Percentiles rank a stretch among this genome's conserved stretches.
These are phyloP conservation scores for Vaccinium myrtillus DNA, from an alignment of 148 eudicot genomes.

Conservation along the genomic window DNA sequence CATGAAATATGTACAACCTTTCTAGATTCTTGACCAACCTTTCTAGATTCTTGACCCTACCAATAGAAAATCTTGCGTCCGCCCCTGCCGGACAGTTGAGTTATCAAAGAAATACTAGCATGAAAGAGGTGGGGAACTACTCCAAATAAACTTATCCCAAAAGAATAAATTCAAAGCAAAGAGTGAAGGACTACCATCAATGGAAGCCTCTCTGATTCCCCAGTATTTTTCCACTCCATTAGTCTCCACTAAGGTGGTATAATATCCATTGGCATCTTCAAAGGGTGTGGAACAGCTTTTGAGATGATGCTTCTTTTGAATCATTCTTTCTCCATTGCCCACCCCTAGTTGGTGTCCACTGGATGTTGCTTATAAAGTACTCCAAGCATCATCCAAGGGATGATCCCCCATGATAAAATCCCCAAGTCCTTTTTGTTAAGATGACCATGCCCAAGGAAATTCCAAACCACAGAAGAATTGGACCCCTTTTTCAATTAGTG, in stretches of 20 bases:
- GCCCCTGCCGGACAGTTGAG: too few relatives aligned
- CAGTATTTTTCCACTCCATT: slow-evolving; percentile 1
- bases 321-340: background rate
- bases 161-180: background rate
- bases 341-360: background rate
- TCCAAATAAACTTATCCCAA: background rate
- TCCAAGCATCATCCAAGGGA: background rate
- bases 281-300: background rate
- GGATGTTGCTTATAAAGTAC: background rate
- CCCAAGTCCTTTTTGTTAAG: background rate
- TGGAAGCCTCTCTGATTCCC: background rate
- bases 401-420: background rate
- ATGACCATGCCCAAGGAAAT: background rate
- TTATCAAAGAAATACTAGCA: background rate
- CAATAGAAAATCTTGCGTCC: too few relatives aligned
- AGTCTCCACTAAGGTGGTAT: background rate
- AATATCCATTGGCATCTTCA: background rate
- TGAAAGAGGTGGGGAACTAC: background rate
- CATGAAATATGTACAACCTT: too few relatives aligned
- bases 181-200: background rate
- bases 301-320: background rate
- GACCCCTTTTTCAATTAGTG: background rate
- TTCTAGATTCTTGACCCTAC: too few relatives aligned
- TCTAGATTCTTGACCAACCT: too few relatives aligned
- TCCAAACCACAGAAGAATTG: background rate